These are phyloP conservation scores for Martiniozyma asiatica DNA, from an alignment of 1,139 yeast genomes.

Conservation along the genomic window DNA sequence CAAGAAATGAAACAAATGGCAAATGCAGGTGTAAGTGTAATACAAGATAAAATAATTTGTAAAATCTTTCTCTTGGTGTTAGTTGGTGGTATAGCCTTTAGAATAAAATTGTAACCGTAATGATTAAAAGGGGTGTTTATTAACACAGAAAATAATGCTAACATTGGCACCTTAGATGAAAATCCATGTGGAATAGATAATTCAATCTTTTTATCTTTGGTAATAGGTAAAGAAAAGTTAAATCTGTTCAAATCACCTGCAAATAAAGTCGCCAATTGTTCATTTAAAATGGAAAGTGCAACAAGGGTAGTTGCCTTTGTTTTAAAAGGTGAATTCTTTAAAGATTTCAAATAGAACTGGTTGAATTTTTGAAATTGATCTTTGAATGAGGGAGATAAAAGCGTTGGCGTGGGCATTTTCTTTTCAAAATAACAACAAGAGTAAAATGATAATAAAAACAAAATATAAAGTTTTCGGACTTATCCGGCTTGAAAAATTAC, in stretches of 20 bases:
- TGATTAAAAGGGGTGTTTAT: conserved; percentile 71
- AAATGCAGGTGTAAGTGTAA: conserved; percentile 53
- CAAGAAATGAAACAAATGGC: conserved; percentile 46
- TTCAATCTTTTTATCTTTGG: conserved; percentile 5
- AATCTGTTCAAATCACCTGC: conserved; percentile 25
- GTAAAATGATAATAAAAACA: no score
- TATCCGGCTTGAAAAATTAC: no score
- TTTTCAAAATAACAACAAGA: no score
- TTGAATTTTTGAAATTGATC: no score
- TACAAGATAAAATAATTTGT: conserved; percentile 51
- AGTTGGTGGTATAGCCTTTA: conserved; percentile 32
- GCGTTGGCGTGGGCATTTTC: no score
- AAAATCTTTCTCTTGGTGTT: conserved; percentile 31
- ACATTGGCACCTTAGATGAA: conserved; percentile 40
- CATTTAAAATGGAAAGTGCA: conserved; percentile 44
- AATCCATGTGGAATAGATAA: conserved; percentile 27
- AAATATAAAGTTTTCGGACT: no score
- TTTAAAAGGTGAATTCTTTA: conserved; percentile 33
- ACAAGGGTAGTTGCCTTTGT: conserved; percentile 56
- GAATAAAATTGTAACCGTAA: conserved; percentile 37
- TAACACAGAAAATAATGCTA: conserved; percentile 63
- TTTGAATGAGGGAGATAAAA: no score
- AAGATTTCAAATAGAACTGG: no score
- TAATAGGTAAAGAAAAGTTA: conserved; percentile 6
- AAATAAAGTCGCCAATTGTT: conserved; percentile 41